Evolutionary conservation across 768 basidiomycete species (phyloP), one percentile per base, ranked within the genome.

Genomic region (Pleurotus tuoliensis): DNA sequence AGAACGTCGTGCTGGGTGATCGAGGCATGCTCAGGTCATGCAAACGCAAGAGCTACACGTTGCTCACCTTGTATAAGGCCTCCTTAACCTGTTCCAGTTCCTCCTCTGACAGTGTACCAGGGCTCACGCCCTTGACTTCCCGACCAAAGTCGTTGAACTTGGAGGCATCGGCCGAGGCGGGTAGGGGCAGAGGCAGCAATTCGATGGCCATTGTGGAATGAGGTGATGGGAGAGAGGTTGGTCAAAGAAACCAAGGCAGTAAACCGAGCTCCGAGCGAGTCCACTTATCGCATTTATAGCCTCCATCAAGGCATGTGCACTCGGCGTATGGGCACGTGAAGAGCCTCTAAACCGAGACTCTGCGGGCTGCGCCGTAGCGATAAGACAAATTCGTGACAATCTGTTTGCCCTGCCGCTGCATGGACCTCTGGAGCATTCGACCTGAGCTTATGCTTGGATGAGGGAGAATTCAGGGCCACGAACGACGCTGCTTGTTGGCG

Each of bases 131-230:
- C 62, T 80, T 82, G 41, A 94, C 90, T 66, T 89, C 79, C 27
- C 87, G 77, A 1, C 93, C 93, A 69, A 94, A 92, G 56, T 84
- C 73, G 38, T 70, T 63, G 67, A 94, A 87, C 69, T 82, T 81
- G 39, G 80, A 71, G 4, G 84, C 67, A 66, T 93, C 85, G 9
- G 87, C 88, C 27, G 84, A 82, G n/a, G 82, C 69, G 15, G 93
- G 90, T 2, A 91, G 74, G 5, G 90, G 82, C 5, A 94, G 72
- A 52, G 90, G 82, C 22, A 71, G 51, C 20, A 88, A 70, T 72
- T 87, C 76, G 63, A 92, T 85, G 47, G 84, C 76, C 90, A 91
- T 92, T 57, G 40, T 63, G 25, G 47, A 48, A 20, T 39, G 37
- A 22, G 53, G 40, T 25, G 16, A 47, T 44, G 24, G 7, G 22